phyloP scores from a whole-genome alignment of 1,284 basidiomycete genomes.

The Xerocomus amazonicus region DNA sequence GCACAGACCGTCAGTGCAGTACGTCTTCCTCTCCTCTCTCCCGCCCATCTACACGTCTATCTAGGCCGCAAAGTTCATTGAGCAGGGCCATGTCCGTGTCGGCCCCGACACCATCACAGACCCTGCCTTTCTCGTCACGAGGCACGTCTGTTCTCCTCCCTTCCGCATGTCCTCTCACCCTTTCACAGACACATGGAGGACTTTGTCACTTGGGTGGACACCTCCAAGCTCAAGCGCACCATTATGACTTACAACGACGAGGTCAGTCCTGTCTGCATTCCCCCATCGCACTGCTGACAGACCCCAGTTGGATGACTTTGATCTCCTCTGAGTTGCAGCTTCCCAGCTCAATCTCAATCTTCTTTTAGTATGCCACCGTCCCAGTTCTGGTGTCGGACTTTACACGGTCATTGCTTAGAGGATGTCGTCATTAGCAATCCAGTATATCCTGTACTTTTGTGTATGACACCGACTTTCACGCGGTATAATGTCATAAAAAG shows the following conservation, averaged over 20 bases:
- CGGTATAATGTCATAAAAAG: conserved; percentile 4
- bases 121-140: conserved; percentile 93
- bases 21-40: conserved; percentile 34
- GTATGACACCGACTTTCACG: conserved; percentile 20
- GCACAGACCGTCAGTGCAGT: conserved; percentile 93
- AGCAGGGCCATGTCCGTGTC: conserved; percentile 97
- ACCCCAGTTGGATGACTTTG: conserved; percentile 83
- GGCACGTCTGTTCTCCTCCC: conserved; percentile 40
- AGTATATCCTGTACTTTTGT: no score
- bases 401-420: background rate
- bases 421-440: background rate
- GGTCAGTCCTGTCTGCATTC: conserved; percentile 42
- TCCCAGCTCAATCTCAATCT: no score
- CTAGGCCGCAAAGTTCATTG: conserved; percentile 94
- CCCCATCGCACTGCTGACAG: conserved; percentile 10
- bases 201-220: conserved; percentile 99
- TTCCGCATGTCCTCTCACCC: conserved; percentile 9
- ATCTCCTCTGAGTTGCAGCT: conserved; percentile 59
- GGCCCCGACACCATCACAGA: conserved; percentile 96
- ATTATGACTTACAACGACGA: conserved; percentile 98
- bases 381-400: conserved; percentile 3
- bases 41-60: conserved; percentile 3
- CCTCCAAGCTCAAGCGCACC: conserved; percentile 93
- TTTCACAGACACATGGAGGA: conserved; percentile 87
- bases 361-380: background rate